Evolutionary conservation across 345 rosid species (phyloP).

Genomic region (Cardiospermum halicacabum): DNA sequence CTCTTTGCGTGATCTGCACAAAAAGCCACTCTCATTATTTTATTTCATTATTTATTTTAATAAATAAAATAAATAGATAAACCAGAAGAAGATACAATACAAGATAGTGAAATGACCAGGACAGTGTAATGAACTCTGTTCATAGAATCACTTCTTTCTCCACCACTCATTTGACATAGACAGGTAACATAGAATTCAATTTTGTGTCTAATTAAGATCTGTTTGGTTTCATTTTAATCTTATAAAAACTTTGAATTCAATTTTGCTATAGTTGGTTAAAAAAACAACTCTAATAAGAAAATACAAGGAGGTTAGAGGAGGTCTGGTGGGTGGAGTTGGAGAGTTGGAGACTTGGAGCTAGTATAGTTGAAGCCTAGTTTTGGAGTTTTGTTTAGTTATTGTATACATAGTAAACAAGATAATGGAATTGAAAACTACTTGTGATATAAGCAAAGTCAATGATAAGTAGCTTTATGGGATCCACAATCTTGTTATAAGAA

Average conservation of each 20-base stretch:
- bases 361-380: background rate
- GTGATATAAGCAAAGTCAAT: background rate
- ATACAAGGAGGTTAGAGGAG: background rate
- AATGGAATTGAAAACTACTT: background rate
- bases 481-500: background rate
- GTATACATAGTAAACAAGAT: no score
- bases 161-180: no score
- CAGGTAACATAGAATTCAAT: background rate
- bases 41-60: background rate
- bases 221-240: no score
- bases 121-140: background rate
- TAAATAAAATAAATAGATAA: background rate
- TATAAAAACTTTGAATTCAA: no score
- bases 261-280: no score
- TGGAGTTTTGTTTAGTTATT: background rate
- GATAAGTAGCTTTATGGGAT: background rate
- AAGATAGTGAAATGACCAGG: background rate
- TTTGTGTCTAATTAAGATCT: no score
- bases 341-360: background rate
- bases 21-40: background rate
- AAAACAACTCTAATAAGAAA: no score
- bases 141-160: background rate
- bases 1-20: conserved; percentile 8
- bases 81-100: background rate
- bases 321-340: background rate